Evolutionary conservation across 1,284 basidiomycete species (phyloP).

Genomic region (Nidula niveotomentosa): DNA sequence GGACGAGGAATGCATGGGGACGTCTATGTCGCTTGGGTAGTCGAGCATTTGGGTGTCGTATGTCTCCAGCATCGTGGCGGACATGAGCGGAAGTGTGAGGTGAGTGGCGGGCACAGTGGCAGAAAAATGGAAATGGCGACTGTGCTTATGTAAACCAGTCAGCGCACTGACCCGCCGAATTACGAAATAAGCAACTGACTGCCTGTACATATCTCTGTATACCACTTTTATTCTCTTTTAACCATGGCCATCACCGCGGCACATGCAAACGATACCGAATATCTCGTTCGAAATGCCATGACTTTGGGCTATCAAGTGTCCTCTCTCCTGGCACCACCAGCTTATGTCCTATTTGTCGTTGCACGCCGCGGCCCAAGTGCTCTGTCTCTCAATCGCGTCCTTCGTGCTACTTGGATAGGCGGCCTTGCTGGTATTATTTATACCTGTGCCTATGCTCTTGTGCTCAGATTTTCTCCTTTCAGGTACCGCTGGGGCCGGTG

Average conservation of each 20-base stretch:
- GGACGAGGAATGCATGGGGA: constrained; percentile 57
- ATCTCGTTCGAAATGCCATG: constrained; percentile 62
- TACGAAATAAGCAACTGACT: too few relatives aligned
- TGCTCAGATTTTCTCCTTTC: neutral
- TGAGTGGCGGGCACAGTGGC: too few relatives aligned
- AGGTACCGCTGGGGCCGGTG: constrained; percentile 32
- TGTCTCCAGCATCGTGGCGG: constrained; percentile 45
- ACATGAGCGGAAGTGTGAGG: constrained; percentile 18
- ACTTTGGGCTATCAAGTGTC: constrained; percentile 63
- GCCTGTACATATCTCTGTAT: neutral
- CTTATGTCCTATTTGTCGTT: constrained; percentile 53
- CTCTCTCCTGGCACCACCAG: constrained; percentile 59
- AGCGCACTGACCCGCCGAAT: neutral
- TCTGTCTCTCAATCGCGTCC: constrained; percentile 55
- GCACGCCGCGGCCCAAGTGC: constrained; percentile 51
- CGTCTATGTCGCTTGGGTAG: constrained; percentile 59
- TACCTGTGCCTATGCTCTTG: neutral
- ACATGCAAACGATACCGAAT: constrained; percentile 37
- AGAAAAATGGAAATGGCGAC: too few relatives aligned
- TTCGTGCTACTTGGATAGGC: constrained; percentile 71
- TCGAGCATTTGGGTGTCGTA: constrained; percentile 72
- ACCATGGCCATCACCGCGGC: constrained; percentile 9
- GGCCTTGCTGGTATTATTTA: constrained; percentile 49
- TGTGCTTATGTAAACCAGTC: too few relatives aligned
- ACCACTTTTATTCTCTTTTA: too few relatives aligned